These are phyloP conservation scores for Colletotrichum higginsianum DNA, from an alignment of 2,329 filamentous ascomycete genomes.

Conservation along the genomic window DNA sequence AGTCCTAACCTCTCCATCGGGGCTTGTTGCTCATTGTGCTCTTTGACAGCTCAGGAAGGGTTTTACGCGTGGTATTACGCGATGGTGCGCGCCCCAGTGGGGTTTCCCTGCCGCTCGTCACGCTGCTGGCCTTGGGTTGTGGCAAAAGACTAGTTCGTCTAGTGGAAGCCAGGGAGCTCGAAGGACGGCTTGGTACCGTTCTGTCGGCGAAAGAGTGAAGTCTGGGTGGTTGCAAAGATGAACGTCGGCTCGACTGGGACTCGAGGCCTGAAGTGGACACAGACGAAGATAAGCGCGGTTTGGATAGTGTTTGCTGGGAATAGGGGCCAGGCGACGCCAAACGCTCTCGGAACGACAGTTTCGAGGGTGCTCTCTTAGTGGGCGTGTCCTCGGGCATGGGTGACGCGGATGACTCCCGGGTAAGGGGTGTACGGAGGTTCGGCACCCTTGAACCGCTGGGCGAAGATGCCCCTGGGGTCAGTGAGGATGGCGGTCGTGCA, in stretches of 20 bases:
- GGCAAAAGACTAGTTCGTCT: conserved; percentile 70
- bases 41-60: conserved; percentile 47
- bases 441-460: conserved; percentile 63
- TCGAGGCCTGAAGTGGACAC: conserved; percentile 59
- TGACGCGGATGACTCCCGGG: conserved; percentile 63
- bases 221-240: conserved; percentile 67
- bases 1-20: conserved; percentile 62
- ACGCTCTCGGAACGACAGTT: conserved; percentile 69
- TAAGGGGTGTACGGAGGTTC: conserved; percentile 62
- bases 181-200: conserved; percentile 60
- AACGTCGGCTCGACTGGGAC: conserved; percentile 59
- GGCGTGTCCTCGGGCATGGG: conserved; percentile 63
- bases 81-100: conserved; percentile 64
- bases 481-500: conserved; percentile 59
- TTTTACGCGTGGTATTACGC: conserved; percentile 60
- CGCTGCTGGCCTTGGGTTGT: conserved; percentile 56
- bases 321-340: conserved; percentile 65
- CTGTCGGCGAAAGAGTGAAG: conserved; percentile 50
- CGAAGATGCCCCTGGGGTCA: conserved; percentile 56
- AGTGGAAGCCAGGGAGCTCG: conserved; percentile 68
- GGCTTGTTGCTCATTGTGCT: conserved; percentile 60
- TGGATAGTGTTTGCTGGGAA: conserved; percentile 61
- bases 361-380: conserved; percentile 58
- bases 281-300: conserved; percentile 61
- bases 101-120: conserved; percentile 62